Evolutionary conservation across 768 basidiomycete genomes (phyloP).

Genomic region (Termitomyces eurrhizus): DNA sequence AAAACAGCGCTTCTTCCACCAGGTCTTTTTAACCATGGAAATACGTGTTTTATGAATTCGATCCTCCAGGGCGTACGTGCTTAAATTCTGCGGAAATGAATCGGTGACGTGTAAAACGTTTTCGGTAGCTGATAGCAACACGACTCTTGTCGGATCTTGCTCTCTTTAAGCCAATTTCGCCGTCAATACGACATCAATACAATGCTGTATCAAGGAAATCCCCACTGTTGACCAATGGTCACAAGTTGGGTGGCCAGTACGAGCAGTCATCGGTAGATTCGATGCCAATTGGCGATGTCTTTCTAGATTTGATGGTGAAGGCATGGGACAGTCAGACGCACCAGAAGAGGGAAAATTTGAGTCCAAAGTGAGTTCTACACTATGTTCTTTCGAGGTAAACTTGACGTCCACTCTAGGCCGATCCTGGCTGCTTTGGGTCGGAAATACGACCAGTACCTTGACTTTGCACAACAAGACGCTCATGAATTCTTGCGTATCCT

Average conservation of each 20-base stretch:
- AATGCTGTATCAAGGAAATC: conserved; percentile 47
- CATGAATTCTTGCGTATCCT: conserved; percentile 91
- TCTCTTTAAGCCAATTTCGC: conserved; percentile 48
- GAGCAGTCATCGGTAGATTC: conserved; percentile 52
- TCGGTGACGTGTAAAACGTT: conserved; percentile 2
- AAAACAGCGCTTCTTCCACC: conserved; percentile 60
- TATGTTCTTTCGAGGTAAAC: not conserved
- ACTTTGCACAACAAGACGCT: conserved; percentile 94
- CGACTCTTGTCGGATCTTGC: conserved; percentile 54
- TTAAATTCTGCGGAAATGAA: conserved; percentile 10
- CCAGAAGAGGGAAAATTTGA: conserved; percentile 49
- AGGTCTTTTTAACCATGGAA: conserved; percentile 76
- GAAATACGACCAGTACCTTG: conserved; percentile 93
- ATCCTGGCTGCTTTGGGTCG: conserved; percentile 65
- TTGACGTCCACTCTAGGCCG: conserved; percentile 34
- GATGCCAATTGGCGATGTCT: conserved; percentile 71
- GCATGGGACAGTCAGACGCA: conserved; percentile 63
- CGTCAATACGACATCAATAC: conserved; percentile 34
- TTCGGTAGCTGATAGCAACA: conserved; percentile 61
- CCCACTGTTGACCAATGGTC: conserved; percentile 68
- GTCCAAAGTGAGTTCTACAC: conserved; percentile 54
- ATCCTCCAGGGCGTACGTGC: conserved; percentile 80
- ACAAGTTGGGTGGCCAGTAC: conserved; percentile 45
- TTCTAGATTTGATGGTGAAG: conserved; percentile 52
- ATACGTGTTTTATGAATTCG: conserved; percentile 97